A percentile compares a stretch with the other conserved stretches of the same genome.
phyloP scores from a whole-genome alignment of 495 filamentous ascomycete genomes.

The Aspergillus mulundensis region DNA sequence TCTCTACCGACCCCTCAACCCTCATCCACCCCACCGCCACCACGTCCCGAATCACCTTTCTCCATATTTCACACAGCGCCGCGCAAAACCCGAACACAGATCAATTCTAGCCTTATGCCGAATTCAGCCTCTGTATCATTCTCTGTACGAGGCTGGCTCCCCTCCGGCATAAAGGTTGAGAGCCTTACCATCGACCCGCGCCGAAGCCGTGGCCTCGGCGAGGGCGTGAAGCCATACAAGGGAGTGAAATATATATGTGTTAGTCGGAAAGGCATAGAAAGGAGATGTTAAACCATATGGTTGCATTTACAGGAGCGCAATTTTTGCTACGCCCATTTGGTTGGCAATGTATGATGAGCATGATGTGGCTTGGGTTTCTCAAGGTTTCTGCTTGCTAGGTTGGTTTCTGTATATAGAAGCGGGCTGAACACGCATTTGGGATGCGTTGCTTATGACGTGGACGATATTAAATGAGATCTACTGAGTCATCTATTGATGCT shows the following conservation, averaged over 20 bases:
- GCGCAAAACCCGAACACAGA: constrained; percentile 50
- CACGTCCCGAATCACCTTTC: constrained; percentile 11
- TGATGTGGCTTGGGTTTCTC: not conserved
- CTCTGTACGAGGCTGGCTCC: constrained; percentile 88
- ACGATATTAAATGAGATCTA: not conserved
- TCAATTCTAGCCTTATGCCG: constrained; percentile 87
- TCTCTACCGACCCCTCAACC: constrained; percentile 7
- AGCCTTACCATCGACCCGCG: constrained; percentile 79
- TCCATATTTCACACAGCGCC: constrained; percentile 30
- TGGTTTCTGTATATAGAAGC: not conserved
- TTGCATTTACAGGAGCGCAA: constrained; percentile 5
- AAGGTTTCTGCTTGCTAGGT: not conserved
- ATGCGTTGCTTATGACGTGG: not conserved
- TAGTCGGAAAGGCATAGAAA: constrained; percentile 79
- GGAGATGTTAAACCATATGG: constrained; percentile 28
- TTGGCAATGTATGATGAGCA: not conserved
- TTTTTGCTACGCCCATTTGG: constrained; percentile 3
- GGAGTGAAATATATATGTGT: constrained; percentile 96
- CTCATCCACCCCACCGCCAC: constrained; percentile 8
- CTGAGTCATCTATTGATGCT: not conserved
- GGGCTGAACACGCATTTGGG: constrained; percentile 1
- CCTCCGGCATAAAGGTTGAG: constrained; percentile 91
- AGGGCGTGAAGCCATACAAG: constrained; percentile 91
- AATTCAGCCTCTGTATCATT: constrained; percentile 83
- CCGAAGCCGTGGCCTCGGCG: constrained; percentile 80